Evolutionary conservation across 1,284 basidiomycete genomes (phyloP).

Genomic region (Cutaneotrichosporon sp.): DNA sequence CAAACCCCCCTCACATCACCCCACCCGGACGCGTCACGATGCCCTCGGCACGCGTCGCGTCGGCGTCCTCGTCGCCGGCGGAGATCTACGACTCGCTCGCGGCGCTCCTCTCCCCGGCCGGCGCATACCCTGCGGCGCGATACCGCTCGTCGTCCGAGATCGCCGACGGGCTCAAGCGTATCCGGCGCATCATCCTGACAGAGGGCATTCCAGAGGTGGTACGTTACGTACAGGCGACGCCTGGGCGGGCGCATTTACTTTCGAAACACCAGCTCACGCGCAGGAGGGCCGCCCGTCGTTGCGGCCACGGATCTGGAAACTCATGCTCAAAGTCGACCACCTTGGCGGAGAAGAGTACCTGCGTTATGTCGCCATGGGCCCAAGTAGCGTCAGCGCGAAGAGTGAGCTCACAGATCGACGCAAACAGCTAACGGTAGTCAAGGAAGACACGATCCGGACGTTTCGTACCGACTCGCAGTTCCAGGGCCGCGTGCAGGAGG

Average conservation of each 20-base stretch:
- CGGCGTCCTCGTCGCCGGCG: background rate
- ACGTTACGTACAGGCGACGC: no score
- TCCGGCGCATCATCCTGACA: constrained; percentile 74
- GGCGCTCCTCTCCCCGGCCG: constrained; percentile 26
- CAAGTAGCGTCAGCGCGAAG: constrained; percentile 81
- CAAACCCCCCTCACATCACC: background rate
- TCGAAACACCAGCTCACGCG: no score
- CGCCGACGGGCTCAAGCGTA: constrained; percentile 68
- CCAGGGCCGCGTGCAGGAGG: constrained; percentile 88
- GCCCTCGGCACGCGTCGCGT: background rate
- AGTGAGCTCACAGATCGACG: constrained; percentile 52
- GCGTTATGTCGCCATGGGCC: constrained; percentile 72
- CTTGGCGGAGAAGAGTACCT: constrained; percentile 71
- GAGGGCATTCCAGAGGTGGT: constrained; percentile 67
- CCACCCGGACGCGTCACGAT: no score
- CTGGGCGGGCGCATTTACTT: no score
- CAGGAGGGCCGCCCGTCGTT: constrained; percentile 33
- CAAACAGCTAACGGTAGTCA: constrained; percentile 37
- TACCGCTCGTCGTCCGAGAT: constrained; percentile 60
- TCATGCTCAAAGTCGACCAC: constrained; percentile 73
- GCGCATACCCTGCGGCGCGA: constrained; percentile 48
- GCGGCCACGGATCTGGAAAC: constrained; percentile 70
- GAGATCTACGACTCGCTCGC: constrained; percentile 28
- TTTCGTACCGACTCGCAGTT: constrained; percentile 91
- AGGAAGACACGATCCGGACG: constrained; percentile 63